Percentiles rank a stretch among this genome's conserved stretches.
phyloP scores from a whole-genome alignment of 2,329 filamentous ascomycete genomes.

The Metarhizium sp. region DNA sequence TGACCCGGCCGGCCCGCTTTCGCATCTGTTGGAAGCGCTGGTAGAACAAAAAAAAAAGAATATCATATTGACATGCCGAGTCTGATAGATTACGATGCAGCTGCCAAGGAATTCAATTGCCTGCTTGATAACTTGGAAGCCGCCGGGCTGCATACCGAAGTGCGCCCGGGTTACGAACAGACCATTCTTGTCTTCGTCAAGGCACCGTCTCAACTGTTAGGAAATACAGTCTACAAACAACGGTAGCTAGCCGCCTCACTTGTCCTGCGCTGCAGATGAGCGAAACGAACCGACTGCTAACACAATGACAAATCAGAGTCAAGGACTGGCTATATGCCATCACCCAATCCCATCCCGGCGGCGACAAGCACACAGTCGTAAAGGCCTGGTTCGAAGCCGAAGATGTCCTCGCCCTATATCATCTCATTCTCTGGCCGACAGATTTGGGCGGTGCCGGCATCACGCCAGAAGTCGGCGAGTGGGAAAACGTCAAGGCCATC shows the following conservation, averaged over 20 bases:
- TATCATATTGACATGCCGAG: not conserved
- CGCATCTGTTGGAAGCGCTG: not conserved
- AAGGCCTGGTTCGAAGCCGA: conserved; percentile 50
- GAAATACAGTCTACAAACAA: conserved; percentile 57
- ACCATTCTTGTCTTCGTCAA: conserved; percentile 59
- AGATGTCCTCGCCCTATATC: conserved; percentile 60
- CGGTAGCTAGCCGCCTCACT: conserved; percentile 30
- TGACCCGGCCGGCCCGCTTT: not conserved
- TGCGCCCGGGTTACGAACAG: conserved; percentile 59
- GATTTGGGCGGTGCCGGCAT: conserved; percentile 53
- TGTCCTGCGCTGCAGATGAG: not conserved
- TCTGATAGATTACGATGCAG: conserved; percentile 22
- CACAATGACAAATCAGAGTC: conserved; percentile 36
- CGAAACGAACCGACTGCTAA: not conserved
- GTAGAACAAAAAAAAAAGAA: not conserved
- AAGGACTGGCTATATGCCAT: conserved; percentile 70
- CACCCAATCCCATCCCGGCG: conserved; percentile 50
- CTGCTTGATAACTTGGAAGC: conserved; percentile 51
- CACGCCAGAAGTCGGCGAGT: conserved; percentile 46
- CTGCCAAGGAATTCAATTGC: conserved; percentile 23
- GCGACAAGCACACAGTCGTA: conserved; percentile 42
- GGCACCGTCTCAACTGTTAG: conserved; percentile 52
- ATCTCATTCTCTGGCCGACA: conserved; percentile 51
- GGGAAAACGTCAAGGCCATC: conserved; percentile 50
- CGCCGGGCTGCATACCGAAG: conserved; percentile 59